Base-by-base conservation (phyloP, 768 basidiomycete genomes). In the Hericium alpestre region DNA sequence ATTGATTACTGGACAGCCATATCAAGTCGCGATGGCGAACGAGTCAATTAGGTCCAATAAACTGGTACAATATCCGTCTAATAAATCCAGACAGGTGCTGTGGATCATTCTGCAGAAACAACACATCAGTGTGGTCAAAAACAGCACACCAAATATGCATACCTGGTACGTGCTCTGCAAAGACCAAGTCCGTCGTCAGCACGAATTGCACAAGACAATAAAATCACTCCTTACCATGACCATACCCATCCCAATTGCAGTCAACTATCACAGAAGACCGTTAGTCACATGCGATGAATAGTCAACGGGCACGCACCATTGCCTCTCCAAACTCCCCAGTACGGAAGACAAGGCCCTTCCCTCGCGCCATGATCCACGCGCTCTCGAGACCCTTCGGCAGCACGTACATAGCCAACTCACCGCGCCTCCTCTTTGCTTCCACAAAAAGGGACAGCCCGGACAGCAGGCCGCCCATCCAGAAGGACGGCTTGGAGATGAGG, bases 371-470 rank as follows among this genome's bases (percentile, higher is more conserved):
- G 0, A 84, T 76, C 93, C 93, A 97, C n/a, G 81, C 81, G 55
- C 90, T 90, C 73, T 98, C 93, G 38, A 98, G 69, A 0, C 82
- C 90, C 68, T 93, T 90, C 4, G 95, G 95, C 23, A 97, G 71
- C 1, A 84, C 86, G 66, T 87, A 93, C 92, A 93, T 90, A 59
- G 93, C 92, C 61, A 97, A 73, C 71, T 98, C 95, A 1, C 82
- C 87, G 4, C 93, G 79, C n/a, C 95, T 77, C 64, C 86, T 79
- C 72, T 81, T 85, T 65, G 91, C 93, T 65, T 98, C 95, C 3
- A 94, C 79, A 57, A 96, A 82, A 51, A 98, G 71, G 8, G 90
- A 78, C 11, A 95, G 63, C 12, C 90, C 92, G 10, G 87, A 75
- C 7, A 84, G 69, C 46, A 90, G 74, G 0, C 93, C 93, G 2